These are phyloP conservation scores for Zygosaccharomyces siamensis DNA, from an alignment of 805 yeast species.

Conservation along the genomic window DNA sequence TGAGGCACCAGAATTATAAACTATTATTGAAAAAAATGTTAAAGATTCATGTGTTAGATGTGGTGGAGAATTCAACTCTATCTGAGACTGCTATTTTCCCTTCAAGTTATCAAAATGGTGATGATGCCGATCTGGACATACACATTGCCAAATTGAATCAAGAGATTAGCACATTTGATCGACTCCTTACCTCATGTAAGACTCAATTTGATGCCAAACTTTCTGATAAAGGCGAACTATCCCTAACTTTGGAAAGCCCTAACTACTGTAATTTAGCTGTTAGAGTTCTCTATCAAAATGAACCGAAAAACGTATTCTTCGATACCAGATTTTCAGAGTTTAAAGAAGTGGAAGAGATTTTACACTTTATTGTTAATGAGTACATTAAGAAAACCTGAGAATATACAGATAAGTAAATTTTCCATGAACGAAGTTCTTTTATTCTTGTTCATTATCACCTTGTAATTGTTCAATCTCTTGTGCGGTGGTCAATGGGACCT, in stretches of 20 bases:
- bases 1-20: slow-evolving; percentile 32
- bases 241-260: slow-evolving; percentile 24
- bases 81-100: slow-evolving; percentile 3
- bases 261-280: slow-evolving; percentile 33
- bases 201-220: slow-evolving; percentile 20
- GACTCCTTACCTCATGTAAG: slow-evolving; percentile 20
- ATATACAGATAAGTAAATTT: not conserved
- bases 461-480: slow-evolving; percentile 13
- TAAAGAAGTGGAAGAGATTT: slow-evolving; percentile 34
- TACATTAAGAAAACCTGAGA: slow-evolving; percentile 15
- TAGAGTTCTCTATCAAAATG: slow-evolving; percentile 18
- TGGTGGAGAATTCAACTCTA: slow-evolving; percentile 16
- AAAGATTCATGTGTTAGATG: slow-evolving; percentile 24
- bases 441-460: slow-evolving; percentile 1
- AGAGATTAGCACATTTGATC: slow-evolving; percentile 26
- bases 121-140: slow-evolving; percentile 12
- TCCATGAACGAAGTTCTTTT: not conserved
- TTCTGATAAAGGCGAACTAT: slow-evolving; percentile 14
- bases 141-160: slow-evolving; percentile 23
- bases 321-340: slow-evolving; percentile 32
- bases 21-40: slow-evolving; percentile 26
- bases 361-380: slow-evolving; percentile 31
- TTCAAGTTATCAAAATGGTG: not conserved
- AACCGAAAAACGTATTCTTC: slow-evolving; percentile 12
- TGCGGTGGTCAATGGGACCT: slow-evolving; percentile 7